These are phyloP conservation scores for Gossypium gossypioides DNA, from an alignment of 441 rosid genomes.

Conservation along the genomic window DNA sequence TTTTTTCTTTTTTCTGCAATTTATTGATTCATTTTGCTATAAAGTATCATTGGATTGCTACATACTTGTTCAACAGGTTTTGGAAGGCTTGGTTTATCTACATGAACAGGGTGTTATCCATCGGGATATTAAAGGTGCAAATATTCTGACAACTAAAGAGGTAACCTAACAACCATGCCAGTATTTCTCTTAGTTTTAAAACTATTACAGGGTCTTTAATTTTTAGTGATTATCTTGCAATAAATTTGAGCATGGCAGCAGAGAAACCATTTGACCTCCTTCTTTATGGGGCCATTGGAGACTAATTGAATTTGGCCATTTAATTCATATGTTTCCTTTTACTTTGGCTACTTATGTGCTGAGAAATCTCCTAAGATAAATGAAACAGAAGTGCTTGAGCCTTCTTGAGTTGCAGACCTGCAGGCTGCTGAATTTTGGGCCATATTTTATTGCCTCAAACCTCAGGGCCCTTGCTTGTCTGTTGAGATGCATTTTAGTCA, in stretches of 20 bases:
- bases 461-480: not conserved
- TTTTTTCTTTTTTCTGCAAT: slow-evolving; percentile 4
- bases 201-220: not conserved
- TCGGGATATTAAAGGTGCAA: slow-evolving; percentile 99
- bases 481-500: not conserved
- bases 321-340: slow-evolving; percentile 7
- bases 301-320: not conserved
- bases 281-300: not conserved
- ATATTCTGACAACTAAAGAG: slow-evolving; percentile 95
- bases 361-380: slow-evolving; percentile 4
- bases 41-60: slow-evolving; percentile 15
- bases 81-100: slow-evolving; percentile 96
- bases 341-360: not conserved
- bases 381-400: not conserved
- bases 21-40: slow-evolving; percentile 11
- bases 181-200: not conserved
- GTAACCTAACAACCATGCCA: slow-evolving; percentile 24
- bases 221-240: not conserved
- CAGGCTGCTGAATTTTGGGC: not conserved
- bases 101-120: slow-evolving; percentile 99
- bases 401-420: not conserved
- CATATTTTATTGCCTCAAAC: not conserved
- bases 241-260: not conserved
- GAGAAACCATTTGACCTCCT: not conserved
- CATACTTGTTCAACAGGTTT: slow-evolving; percentile 44